These are phyloP conservation scores for Suillus decipiens DNA, from an alignment of 768 basidiomycete genomes.

Conservation along the genomic window DNA sequence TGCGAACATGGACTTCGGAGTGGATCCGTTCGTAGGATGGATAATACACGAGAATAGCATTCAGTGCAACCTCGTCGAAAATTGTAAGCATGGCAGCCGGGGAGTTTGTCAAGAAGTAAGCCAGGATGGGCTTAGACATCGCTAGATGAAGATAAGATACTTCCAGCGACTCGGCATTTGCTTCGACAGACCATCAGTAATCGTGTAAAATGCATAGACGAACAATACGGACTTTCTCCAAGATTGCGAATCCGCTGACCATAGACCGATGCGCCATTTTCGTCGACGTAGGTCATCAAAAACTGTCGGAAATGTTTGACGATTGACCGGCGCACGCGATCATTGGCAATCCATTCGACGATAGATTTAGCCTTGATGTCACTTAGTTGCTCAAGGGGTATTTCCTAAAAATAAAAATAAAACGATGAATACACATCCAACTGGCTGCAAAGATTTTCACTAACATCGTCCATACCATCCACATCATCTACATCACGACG, in stretches of 20 bases:
- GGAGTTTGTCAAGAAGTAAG: conserved; percentile 96
- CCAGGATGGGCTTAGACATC: conserved; percentile 89
- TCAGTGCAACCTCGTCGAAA: conserved; percentile 94
- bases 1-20: conserved; percentile 95
- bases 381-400: conserved; percentile 92
- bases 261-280: conserved; percentile 88
- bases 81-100: conserved; percentile 91
- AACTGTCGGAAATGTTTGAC: conserved; percentile 93
- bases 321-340: conserved; percentile 88
- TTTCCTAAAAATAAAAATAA: conserved; percentile 55
- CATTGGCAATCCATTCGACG: conserved; percentile 95
- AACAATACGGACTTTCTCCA: conserved; percentile 77
- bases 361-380: conserved; percentile 98
- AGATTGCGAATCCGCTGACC: conserved; percentile 91
- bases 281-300: conserved; percentile 94
- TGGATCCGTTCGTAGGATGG: conserved; percentile 97
- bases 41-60: conserved; percentile 93
- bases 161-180: conserved; percentile 96
- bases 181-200: conserved; percentile 41
- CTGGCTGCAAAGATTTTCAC: conserved; percentile 28
- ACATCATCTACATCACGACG: conserved; percentile 87
- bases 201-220: conserved; percentile 11
- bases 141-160: conserved; percentile 97
- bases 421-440: conserved; percentile 15
- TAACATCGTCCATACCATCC: conserved; percentile 83